Evolutionary conservation across 306 rosid genomes (phyloP).

Genomic region (Citrullus mucosospermus): DNA sequence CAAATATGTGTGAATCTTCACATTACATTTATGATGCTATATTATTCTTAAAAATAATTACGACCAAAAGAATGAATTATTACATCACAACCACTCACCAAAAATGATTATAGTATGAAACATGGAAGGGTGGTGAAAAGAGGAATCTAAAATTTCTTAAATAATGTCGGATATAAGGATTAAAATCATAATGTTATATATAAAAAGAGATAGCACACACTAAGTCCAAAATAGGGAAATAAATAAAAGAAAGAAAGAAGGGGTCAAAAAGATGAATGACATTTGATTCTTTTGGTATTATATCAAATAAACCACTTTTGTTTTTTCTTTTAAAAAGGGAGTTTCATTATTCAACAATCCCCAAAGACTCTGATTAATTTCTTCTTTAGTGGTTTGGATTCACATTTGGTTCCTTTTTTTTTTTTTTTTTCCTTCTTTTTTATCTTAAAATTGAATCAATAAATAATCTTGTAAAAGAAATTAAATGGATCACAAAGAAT

Average conservation of each 20-base stretch:
- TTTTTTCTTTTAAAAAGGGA: conserved; percentile 1
- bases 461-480: background rate
- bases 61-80: too few relatives aligned
- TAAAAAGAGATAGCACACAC: background rate
- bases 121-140: background rate
- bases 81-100: background rate
- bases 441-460: background rate
- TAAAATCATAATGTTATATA: background rate
- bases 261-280: background rate
- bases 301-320: background rate
- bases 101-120: too few relatives aligned
- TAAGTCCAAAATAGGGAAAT: background rate
- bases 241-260: background rate
- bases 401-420: background rate
- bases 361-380: background rate
- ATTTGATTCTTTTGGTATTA: conserved; percentile 1
- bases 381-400: conserved; percentile 2
- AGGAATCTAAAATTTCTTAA: background rate
- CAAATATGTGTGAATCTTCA: too few relatives aligned
- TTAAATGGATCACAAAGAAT: background rate
- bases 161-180: background rate
- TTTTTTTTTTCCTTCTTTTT: too few relatives aligned
- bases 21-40: too few relatives aligned
- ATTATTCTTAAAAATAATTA: too few relatives aligned
- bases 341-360: background rate